Evolutionary conservation across 371 early-diverging fungal genomes (phyloP).

Genomic region (Globomyces sp.): DNA sequence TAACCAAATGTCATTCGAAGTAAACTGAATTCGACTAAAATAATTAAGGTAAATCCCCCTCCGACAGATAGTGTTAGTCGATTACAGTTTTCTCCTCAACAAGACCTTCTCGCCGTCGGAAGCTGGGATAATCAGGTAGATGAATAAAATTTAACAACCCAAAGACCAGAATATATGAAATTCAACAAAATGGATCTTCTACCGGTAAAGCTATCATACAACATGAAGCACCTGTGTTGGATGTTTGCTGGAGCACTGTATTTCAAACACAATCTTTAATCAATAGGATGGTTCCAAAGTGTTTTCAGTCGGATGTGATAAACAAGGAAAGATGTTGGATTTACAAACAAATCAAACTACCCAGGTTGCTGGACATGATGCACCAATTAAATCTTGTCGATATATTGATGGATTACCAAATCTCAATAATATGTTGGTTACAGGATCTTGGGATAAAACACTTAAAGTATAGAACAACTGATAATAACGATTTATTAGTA

Average conservation of each 20-base stretch:
- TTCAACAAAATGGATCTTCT: conserved; percentile 69
- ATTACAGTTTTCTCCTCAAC: conserved; percentile 74
- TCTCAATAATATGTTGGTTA: conserved; percentile 64
- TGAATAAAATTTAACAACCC: background rate
- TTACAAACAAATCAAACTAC: conserved; percentile 69
- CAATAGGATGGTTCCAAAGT: conserved; percentile 88
- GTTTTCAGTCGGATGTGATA: conserved; percentile 80
- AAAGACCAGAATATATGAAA: conserved; percentile 89
- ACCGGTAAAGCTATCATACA: conserved; percentile 73
- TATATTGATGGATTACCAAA: conserved; percentile 62
- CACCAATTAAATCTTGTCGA: conserved; percentile 69
- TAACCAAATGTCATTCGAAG: too few species aligned
- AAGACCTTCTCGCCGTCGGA: conserved; percentile 79
- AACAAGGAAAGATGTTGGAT: conserved; percentile 77
- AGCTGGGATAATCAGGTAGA: conserved; percentile 92
- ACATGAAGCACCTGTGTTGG: conserved; percentile 84
- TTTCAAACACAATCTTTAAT: too few species aligned
- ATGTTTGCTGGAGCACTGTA: conserved; percentile 76
- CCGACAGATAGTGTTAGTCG: conserved; percentile 72
- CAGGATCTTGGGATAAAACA: conserved; percentile 97
- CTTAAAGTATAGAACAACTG: too few species aligned
- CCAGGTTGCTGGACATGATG: conserved; percentile 83
- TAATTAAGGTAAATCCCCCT: background rate
- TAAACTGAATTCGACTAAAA: too few species aligned
- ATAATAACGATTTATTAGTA: too few species aligned